Percentiles rank a stretch among this genome's conserved stretches.
Evolutionary conservation across 2,329 filamentous ascomycete species (phyloP).

Genomic region (Cladosporium halotolerans): DNA sequence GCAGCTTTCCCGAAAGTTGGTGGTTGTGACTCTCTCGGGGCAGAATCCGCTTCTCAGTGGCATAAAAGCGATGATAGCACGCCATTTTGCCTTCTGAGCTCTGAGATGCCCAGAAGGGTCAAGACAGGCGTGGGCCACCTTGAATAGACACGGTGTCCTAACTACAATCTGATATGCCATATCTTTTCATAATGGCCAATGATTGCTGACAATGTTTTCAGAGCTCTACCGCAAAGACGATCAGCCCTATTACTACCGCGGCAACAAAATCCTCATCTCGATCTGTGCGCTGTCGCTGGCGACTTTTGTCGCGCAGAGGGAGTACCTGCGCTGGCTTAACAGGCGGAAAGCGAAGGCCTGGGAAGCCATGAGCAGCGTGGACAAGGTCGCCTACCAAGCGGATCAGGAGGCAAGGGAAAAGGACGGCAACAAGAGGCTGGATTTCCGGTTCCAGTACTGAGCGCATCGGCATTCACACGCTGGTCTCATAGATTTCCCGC

Average conservation of each 20-base stretch:
- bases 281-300: conserved; percentile 42
- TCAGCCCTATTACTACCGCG: conserved; percentile 36
- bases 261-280: conserved; percentile 49
- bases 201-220: conserved; percentile 17
- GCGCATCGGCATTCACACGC: background rate
- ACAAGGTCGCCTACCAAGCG: conserved; percentile 45
- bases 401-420: conserved; percentile 27
- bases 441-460: conserved; percentile 34
- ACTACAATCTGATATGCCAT: background rate
- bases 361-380: conserved; percentile 43
- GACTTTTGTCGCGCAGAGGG: conserved; percentile 44
- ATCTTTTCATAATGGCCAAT: conserved; percentile 46
- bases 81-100: no score
- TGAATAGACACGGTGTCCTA: conserved; percentile 11
- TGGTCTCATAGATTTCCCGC: background rate
- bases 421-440: conserved; percentile 32
- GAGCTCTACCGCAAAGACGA: conserved; percentile 25
- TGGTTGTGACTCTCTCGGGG: conserved; percentile 33
- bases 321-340: conserved; percentile 39
- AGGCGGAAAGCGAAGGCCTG: conserved; percentile 40
- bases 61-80: background rate
- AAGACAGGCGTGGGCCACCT: background rate
- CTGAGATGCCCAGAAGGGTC: no score
- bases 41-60: conserved; percentile 14
- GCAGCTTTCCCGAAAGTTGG: conserved; percentile 37